These are phyloP conservation scores for Stellera chamaejasme DNA, from an alignment of 345 rosid species.

Conservation along the genomic window DNA sequence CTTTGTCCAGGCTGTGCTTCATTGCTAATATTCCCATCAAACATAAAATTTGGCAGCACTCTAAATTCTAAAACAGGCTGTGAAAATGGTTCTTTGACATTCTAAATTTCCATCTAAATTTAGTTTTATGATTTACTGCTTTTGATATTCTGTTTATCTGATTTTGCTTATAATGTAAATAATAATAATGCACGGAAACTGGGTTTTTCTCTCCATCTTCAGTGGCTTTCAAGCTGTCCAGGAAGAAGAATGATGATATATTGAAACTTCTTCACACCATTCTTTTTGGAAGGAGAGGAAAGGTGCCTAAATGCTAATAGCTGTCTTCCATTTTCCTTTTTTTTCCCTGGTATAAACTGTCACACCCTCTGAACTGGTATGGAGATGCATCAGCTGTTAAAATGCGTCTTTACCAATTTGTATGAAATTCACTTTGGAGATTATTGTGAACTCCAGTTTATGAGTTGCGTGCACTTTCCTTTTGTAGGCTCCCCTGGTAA, in stretches of 20 bases:
- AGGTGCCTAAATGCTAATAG: conserved; percentile 35
- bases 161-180: too few relatives aligned
- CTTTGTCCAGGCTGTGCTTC: too few relatives aligned
- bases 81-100: too few relatives aligned
- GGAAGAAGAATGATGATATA: conserved; percentile 72
- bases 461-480: conserved; percentile 21
- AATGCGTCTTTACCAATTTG: too few relatives aligned
- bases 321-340: neutral
- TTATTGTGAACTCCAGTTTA: neutral
- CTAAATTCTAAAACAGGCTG: too few relatives aligned
- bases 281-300: conserved; percentile 80
- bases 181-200: too few relatives aligned
- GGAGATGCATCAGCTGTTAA: neutral
- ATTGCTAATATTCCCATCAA: too few relatives aligned
- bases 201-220: conserved; percentile 11
- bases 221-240: conserved; percentile 81
- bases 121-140: too few relatives aligned
- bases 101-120: too few relatives aligned
- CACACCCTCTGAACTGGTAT: conserved; percentile 2
- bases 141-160: too few relatives aligned
- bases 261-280: conserved; percentile 65
- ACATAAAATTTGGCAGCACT: too few relatives aligned
- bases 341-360: conserved; percentile 1
- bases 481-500: conserved; percentile 77
- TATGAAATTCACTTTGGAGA: neutral